Conservation (phyloP, 306 rosid genomes). For the Gillenia trifoliata region DNA sequence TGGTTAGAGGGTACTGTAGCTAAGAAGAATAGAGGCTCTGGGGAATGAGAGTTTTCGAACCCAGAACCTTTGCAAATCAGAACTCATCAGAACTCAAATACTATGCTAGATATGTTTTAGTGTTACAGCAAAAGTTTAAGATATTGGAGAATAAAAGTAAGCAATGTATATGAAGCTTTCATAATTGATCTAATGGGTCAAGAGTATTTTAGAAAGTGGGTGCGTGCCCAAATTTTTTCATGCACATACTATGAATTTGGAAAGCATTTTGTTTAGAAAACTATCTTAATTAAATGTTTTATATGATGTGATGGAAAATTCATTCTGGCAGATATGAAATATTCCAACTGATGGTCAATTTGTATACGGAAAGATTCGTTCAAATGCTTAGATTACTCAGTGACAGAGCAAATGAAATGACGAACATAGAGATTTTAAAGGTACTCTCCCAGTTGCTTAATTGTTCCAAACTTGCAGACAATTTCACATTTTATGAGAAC, state of each 20-base stretch:
- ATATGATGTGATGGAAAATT: background rate
- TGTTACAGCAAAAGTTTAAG: background rate
- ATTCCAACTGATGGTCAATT: conserved; percentile 93
- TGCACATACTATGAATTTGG: background rate
- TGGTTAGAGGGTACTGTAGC: background rate
- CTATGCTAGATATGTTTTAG: background rate
- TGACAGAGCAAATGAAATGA: conserved; percentile 79
- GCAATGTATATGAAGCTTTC: background rate
- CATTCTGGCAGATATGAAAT: conserved; percentile 78
- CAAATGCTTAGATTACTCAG: conserved; percentile 96
- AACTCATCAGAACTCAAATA: background rate
- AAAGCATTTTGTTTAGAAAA: background rate
- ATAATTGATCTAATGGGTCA: background rate
- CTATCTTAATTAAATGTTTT: background rate
- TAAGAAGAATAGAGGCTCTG: background rate
- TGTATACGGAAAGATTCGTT: conserved; percentile 92
- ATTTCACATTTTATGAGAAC: background rate
- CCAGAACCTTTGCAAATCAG: background rate
- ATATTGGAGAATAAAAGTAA: background rate
- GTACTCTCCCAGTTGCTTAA: conserved; percentile 37
- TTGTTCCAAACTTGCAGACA: conserved; percentile 11
- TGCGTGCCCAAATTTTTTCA: background rate
- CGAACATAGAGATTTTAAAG: conserved; percentile 93
- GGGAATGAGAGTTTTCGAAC: background rate
- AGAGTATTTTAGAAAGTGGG: background rate